Evolutionary conservation across 305 asterid genomes (phyloP).

Genomic region (Solanum hybrid): DNA sequence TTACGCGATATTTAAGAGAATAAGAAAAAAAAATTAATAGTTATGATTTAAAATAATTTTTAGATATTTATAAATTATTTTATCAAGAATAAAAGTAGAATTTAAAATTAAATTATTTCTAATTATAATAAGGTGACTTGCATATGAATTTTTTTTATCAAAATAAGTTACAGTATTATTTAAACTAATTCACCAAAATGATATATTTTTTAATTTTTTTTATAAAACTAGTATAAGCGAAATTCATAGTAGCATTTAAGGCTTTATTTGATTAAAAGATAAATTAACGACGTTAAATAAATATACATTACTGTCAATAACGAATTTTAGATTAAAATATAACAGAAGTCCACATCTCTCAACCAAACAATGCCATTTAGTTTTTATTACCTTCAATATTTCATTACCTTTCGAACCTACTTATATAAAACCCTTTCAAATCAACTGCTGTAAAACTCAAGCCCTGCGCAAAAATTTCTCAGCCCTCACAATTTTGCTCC

Average conservation of each 20-base stretch:
- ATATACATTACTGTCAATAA: too few relatives aligned
- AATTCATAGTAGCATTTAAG: too few relatives aligned
- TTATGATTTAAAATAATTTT: background rate
- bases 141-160: background rate
- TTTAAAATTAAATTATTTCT: too few relatives aligned
- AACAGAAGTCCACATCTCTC: background rate
- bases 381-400: background rate
- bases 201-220: too few relatives aligned
- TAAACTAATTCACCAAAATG: too few relatives aligned
- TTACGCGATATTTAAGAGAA: background rate
- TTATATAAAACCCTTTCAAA: background rate
- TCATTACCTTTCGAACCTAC: background rate
- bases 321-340: background rate
- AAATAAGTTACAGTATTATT: too few relatives aligned
- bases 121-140: background rate
- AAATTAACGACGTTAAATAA: too few relatives aligned
- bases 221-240: too few relatives aligned
- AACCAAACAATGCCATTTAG: background rate
- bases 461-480: background rate
- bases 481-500: background rate
- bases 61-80: background rate
- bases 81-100: too few relatives aligned
- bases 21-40: too few relatives aligned
- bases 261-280: background rate
- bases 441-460: background rate